phyloP scores from a whole-genome alignment of 73 alveolate genomes.

The Diophrys sp. region DNA sequence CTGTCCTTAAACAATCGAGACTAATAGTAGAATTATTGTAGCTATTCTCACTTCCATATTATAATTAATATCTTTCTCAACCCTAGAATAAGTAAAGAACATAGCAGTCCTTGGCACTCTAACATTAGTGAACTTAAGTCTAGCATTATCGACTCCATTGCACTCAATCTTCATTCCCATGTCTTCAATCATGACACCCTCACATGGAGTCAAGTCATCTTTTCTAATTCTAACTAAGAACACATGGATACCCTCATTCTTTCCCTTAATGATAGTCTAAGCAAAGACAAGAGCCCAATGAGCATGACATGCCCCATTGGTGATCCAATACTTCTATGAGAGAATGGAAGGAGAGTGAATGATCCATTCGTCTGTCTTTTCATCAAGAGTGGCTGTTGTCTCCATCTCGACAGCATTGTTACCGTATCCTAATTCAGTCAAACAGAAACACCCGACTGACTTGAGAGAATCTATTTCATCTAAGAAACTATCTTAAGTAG shows the following conservation, averaged over 20 bases:
- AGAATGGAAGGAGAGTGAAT: constrained; percentile 54
- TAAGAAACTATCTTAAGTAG: not conserved
- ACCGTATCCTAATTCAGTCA: constrained; percentile 68
- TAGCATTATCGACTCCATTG: constrained; percentile 70
- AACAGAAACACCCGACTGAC: constrained; percentile 61
- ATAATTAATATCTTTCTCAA: too few relatives aligned
- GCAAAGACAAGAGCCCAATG: constrained; percentile 56
- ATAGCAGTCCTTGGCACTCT: constrained; percentile 64
- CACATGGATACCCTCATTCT: constrained; percentile 57
- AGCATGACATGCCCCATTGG: constrained; percentile 59
- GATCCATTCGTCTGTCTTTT: constrained; percentile 23
- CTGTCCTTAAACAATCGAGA: too few relatives aligned
- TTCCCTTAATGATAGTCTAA: constrained; percentile 31
- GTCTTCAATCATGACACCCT: constrained; percentile 60
- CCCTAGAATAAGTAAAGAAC: too few relatives aligned
- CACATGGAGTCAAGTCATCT: constrained; percentile 11
- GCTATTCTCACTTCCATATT: too few relatives aligned
- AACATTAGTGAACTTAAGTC: constrained; percentile 45
- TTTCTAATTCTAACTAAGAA: constrained; percentile 49
- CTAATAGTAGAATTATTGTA: too few relatives aligned
- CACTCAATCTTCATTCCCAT: constrained; percentile 58
- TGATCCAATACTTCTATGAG: constrained; percentile 59
- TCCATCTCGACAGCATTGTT: constrained; percentile 61
- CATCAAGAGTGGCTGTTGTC: constrained; percentile 56
- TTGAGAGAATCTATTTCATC: constrained; percentile 15